Percentiles rank a stretch among this genome's conserved stretches.
Evolutionary conservation across 148 eudicot genomes (phyloP).

Genomic region (Talinum fruticosum): DNA sequence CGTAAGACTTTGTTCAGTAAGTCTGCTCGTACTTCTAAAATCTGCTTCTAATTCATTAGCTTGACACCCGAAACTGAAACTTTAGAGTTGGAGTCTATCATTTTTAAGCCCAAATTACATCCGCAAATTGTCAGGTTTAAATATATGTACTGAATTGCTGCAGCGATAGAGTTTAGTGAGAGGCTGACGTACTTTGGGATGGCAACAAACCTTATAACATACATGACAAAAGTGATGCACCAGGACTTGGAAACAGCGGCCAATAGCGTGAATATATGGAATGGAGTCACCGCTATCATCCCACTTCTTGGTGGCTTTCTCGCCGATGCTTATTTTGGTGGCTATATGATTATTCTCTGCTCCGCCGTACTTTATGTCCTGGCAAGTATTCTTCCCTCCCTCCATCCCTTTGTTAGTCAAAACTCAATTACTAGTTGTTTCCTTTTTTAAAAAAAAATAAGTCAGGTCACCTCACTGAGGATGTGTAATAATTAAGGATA

Average conservation of each 20-base stretch:
- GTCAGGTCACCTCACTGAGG: too few species aligned
- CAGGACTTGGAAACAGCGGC: slow-evolving; percentile 75
- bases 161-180: slow-evolving; percentile 87
- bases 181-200: slow-evolving; percentile 76
- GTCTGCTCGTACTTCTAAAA: too few species aligned
- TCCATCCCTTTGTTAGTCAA: background rate
- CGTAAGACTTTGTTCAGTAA: too few species aligned
- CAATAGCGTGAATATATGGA: slow-evolving; percentile 60
- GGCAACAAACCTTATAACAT: slow-evolving; percentile 68
- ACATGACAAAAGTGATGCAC: slow-evolving; percentile 70
- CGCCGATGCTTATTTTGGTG: slow-evolving; percentile 76
- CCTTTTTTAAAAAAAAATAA: too few species aligned
- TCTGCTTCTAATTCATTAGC: too few species aligned
- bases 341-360: slow-evolving; percentile 55
- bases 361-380: slow-evolving; percentile 56
- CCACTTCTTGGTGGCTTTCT: slow-evolving; percentile 78
- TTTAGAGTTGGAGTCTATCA: too few species aligned
- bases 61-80: too few species aligned
- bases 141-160: slow-evolving; percentile 7
- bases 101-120: too few species aligned
- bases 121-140: too few species aligned
- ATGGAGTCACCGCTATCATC: slow-evolving; percentile 70
- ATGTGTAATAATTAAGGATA: too few species aligned
- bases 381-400: slow-evolving; percentile 25
- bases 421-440: too few species aligned